A percentile compares a stretch with the other conserved stretches of the same genome.
phyloP scores from a whole-genome alignment of 2,329 filamentous ascomycete species.

The Aspergillus ochraceoroseus region DNA sequence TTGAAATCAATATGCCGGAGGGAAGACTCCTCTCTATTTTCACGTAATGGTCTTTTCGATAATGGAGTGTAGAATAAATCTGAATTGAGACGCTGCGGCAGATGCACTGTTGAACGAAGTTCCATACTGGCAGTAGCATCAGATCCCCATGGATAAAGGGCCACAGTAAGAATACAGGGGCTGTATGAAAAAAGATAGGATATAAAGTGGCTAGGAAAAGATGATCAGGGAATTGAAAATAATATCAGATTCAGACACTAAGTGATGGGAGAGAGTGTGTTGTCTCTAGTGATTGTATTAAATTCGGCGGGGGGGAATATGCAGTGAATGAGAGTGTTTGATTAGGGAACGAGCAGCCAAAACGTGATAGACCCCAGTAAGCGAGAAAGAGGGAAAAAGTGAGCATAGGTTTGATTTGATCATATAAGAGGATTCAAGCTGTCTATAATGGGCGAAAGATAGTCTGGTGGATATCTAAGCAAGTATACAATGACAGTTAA shows the following conservation, averaged over 20 bases:
- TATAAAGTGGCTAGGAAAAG: not conserved
- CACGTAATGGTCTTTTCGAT: constrained; percentile 15
- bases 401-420: too few species aligned
- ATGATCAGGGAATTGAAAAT: not conserved
- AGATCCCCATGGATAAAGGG: not conserved
- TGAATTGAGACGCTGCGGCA: constrained; percentile 19
- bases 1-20: constrained; percentile 32
- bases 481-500: too few species aligned
- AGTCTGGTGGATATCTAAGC: too few species aligned
- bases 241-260: not conserved
- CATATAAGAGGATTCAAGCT: too few species aligned
- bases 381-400: too few species aligned
- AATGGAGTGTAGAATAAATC: constrained; percentile 23
- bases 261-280: not conserved
- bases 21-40: constrained; percentile 10
- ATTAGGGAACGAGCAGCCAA: too few species aligned
- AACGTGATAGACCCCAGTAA: too few species aligned
- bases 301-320: not conserved
- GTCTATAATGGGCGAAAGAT: too few species aligned
- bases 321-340: constrained; percentile 3
- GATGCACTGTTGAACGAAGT: constrained; percentile 31
- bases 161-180: not conserved
- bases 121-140: constrained; percentile 25
- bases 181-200: not conserved
- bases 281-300: too few species aligned